Evolutionary conservation across 768 basidiomycete genomes (phyloP).

Genomic region (Leccinellum albellum): DNA sequence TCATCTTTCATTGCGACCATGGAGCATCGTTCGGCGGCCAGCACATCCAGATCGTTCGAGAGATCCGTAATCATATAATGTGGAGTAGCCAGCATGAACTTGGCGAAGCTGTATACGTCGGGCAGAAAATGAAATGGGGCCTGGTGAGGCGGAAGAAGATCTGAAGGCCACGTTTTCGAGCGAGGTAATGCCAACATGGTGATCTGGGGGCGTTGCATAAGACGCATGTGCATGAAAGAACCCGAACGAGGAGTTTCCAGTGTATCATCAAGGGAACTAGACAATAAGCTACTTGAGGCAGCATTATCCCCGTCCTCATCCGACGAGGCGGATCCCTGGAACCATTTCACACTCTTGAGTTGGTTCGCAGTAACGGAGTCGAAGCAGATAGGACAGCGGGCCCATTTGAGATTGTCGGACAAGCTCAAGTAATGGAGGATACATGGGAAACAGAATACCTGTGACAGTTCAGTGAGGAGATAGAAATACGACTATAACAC

Average conservation of each 20-base stretch:
- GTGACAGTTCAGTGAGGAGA: constrained; percentile 14
- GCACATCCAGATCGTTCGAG: constrained; percentile 64
- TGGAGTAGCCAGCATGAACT: constrained; percentile 96
- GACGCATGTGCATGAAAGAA: constrained; percentile 72
- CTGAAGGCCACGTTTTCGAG: constrained; percentile 90
- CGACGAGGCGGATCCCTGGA: constrained; percentile 45
- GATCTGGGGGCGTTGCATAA: constrained; percentile 90
- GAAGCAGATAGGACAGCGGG: constrained; percentile 93
- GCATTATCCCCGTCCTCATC: constrained; percentile 29
- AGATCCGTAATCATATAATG: constrained; percentile 76
- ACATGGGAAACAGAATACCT: constrained; percentile 96
- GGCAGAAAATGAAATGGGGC: constrained; percentile 96
- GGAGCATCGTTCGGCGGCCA: constrained; percentile 64
- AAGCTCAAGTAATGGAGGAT: constrained; percentile 86
- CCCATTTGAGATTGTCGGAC: constrained; percentile 81
- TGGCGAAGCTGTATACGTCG: constrained; percentile 81
- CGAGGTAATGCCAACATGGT: constrained; percentile 93
- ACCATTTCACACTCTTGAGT: constrained; percentile 92
- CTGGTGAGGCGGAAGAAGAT: constrained; percentile 84
- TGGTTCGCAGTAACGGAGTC: constrained; percentile 89
- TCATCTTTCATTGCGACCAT: constrained; percentile 69
- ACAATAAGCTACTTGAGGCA: constrained; percentile 41
- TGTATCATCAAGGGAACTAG: constrained; percentile 36
- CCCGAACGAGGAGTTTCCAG: constrained; percentile 48
- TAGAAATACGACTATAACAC: constrained; percentile 24